These are phyloP conservation scores for Neltuma alba DNA, from an alignment of 306 rosid genomes.

Conservation along the genomic window DNA sequence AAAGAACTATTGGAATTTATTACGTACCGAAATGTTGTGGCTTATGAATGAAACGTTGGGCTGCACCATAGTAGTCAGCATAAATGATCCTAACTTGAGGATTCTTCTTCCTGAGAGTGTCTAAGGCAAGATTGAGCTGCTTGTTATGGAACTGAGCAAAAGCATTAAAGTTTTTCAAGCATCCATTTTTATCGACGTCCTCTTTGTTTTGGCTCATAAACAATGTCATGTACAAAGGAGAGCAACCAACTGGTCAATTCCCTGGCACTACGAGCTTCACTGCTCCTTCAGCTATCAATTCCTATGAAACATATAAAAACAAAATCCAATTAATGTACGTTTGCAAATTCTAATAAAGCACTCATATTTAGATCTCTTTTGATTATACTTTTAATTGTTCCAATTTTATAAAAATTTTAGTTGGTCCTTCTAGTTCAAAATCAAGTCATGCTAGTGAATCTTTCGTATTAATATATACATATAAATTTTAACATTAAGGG, in stretches of 20 bases:
- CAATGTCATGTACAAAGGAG: slow-evolving; percentile 53
- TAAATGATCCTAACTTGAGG: slow-evolving; percentile 61
- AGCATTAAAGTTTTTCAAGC: slow-evolving; percentile 60
- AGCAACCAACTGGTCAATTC: slow-evolving; percentile 71
- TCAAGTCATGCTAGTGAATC: too few relatives aligned
- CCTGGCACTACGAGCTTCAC: slow-evolving; percentile 69
- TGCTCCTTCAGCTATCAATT: slow-evolving; percentile 71
- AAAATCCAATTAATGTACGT: not conserved
- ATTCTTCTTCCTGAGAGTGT: slow-evolving; percentile 41
- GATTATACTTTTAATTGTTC: not conserved
- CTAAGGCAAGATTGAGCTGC: slow-evolving; percentile 50
- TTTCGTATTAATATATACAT: too few relatives aligned
- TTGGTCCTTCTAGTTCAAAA: not conserved
- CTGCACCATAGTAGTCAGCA: slow-evolving; percentile 64
- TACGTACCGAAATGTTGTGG: slow-evolving; percentile 52
- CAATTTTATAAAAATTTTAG: too few relatives aligned
- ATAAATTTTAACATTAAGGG: too few relatives aligned
- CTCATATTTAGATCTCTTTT: not conserved
- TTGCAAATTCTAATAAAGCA: not conserved
- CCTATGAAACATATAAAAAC: slow-evolving; percentile 31
- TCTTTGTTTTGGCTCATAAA: slow-evolving; percentile 41
- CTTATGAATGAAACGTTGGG: slow-evolving; percentile 50
- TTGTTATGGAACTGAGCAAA: slow-evolving; percentile 56
- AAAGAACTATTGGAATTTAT: too few relatives aligned
- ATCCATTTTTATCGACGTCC: slow-evolving; percentile 57